Evolutionary conservation across 2,329 filamentous ascomycete species (phyloP).

Genomic region (Hypocreales sp.): DNA sequence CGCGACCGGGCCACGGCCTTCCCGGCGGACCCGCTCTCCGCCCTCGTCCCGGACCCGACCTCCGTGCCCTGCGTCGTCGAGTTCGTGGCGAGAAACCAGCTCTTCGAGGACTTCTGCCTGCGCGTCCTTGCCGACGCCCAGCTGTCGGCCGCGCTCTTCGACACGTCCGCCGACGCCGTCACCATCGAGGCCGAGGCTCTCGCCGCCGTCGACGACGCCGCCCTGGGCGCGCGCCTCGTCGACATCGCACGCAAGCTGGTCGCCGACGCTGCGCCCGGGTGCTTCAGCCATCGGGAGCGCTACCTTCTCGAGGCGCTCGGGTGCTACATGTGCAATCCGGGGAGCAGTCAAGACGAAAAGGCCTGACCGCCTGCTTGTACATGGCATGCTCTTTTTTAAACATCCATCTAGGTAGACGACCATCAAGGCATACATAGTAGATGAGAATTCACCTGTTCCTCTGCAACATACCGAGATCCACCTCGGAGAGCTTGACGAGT

Average conservation of each 20-base stretch:
- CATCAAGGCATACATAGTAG: too few species aligned
- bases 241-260: slow-evolving; percentile 4
- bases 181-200: too few species aligned
- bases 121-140: slow-evolving; percentile 1
- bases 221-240: slow-evolving; percentile 4
- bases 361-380: too few species aligned
- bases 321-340: slow-evolving; percentile 5
- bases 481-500: slow-evolving; percentile 18
- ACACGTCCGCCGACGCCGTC: too few species aligned
- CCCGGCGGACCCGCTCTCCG: slow-evolving; percentile 6
- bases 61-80: slow-evolving; percentile 4
- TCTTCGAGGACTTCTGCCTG: slow-evolving; percentile 5
- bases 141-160: too few species aligned
- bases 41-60: slow-evolving; percentile 5
- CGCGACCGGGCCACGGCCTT: slow-evolving; percentile 5
- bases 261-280: slow-evolving; percentile 2
- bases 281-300: slow-evolving; percentile 8
- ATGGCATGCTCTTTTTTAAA: too few species aligned
- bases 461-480: slow-evolving; percentile 13
- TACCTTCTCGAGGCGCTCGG: slow-evolving; percentile 9
- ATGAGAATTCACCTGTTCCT: too few species aligned
- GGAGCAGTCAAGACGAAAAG: too few species aligned
- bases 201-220: slow-evolving; percentile 3
- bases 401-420: too few species aligned
- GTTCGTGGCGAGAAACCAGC: slow-evolving; percentile 5